A percentile compares a stretch with the other conserved stretches of the same genome.
Conservation (phyloP, 1,139 yeast genomes). For the Geotrichum restrictum region DNA sequence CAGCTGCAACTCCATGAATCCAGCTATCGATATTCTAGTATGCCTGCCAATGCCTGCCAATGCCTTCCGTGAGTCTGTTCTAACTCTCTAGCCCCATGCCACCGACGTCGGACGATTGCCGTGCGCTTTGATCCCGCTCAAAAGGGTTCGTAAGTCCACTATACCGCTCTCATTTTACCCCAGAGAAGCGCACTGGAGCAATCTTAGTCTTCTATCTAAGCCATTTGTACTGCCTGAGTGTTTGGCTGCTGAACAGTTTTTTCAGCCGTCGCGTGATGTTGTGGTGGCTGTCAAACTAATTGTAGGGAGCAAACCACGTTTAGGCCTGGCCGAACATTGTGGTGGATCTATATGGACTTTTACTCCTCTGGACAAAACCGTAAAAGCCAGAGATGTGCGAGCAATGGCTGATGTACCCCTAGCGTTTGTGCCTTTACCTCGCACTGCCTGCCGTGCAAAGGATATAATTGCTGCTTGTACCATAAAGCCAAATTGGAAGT, state of each 20-base stretch:
- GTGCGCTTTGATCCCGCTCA: conserved; percentile 12
- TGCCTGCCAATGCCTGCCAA: no score
- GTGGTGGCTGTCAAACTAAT: conserved; percentile 14
- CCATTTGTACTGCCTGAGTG: conserved; percentile 8
- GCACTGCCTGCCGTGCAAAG: neutral
- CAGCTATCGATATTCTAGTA: conserved; percentile 4
- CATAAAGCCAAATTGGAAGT: neutral
- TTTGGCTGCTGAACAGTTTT: neutral
- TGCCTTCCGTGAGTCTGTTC: neutral
- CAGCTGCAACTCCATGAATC: neutral
- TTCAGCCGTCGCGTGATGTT: neutral
- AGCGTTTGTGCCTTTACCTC: neutral
- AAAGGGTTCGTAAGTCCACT: conserved; percentile 12
- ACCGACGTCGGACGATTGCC: conserved; percentile 1
- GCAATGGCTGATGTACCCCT: neutral
- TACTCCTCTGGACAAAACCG: conserved; percentile 8
- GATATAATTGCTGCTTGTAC: neutral
- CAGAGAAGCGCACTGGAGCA: conserved; percentile 5
- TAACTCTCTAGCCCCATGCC: neutral
- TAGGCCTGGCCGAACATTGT: conserved; percentile 14
- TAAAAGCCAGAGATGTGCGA: conserved; percentile 15
- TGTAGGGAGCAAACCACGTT: conserved; percentile 1
- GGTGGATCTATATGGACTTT: conserved; percentile 10
- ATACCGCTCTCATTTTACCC: conserved; percentile 12
- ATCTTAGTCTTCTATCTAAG: neutral